A percentile compares a stretch with the other conserved stretches of the same genome.
Evolutionary conservation across 1,284 basidiomycete species (phyloP).

Genomic region (Trametes polyzona): DNA sequence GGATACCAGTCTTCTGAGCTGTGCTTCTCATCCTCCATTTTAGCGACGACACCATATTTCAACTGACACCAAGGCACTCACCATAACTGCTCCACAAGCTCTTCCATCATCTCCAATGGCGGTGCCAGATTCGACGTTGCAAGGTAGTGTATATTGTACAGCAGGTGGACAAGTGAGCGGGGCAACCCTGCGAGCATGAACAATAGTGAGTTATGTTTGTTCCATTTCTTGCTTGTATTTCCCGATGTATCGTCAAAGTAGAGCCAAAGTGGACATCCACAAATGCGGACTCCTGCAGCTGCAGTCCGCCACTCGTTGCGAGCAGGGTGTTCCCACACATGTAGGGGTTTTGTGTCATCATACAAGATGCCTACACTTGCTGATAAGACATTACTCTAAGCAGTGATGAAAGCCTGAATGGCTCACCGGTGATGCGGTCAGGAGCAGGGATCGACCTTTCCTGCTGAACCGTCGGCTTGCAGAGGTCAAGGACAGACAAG

Average conservation of each 20-base stretch:
- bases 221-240: conserved; percentile 48
- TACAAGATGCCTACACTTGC: background rate
- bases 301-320: background rate
- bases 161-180: conserved; percentile 23
- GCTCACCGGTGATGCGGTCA: too few species aligned
- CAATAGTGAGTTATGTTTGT: conserved; percentile 46
- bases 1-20: background rate
- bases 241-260: conserved; percentile 38
- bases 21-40: background rate
- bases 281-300: background rate
- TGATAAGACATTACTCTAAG: too few species aligned
- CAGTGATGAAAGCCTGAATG: background rate
- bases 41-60: too few species aligned
- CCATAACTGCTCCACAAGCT: too few species aligned
- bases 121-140: conserved; percentile 45
- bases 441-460: too few species aligned
- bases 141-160: conserved; percentile 43
- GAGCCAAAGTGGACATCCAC: background rate
- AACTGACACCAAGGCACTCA: background rate
- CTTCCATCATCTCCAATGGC: conserved; percentile 36
- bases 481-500: too few species aligned
- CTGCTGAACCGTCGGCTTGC: too few species aligned
- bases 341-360: background rate
- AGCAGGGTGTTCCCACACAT: background rate
- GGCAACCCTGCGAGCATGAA: conserved; percentile 39